Evolutionary conservation across 306 rosid genomes (phyloP).

Genomic region (Vigna radiata): DNA sequence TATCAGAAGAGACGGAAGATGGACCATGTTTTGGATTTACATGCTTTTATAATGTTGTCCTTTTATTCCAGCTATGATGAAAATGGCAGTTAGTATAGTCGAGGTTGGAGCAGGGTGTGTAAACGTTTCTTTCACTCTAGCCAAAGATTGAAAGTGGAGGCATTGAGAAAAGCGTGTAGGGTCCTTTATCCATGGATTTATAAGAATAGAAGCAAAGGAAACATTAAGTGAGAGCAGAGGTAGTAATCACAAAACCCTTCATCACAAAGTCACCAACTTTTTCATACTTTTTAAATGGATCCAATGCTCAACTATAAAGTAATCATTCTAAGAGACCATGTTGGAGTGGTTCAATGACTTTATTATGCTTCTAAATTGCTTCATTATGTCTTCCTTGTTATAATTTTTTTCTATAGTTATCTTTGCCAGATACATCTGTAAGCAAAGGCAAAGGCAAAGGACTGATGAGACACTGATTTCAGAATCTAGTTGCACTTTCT

Average conservation of each 20-base stretch:
- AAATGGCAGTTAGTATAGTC: constrained; percentile 34
- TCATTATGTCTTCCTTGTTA: neutral
- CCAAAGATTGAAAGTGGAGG: constrained; percentile 41
- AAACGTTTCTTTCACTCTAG: constrained; percentile 49
- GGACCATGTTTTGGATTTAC: constrained; percentile 11
- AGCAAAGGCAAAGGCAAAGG: neutral
- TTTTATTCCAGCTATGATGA: constrained; percentile 25
- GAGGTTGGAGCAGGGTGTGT: constrained; percentile 25
- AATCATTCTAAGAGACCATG: constrained; percentile 33
- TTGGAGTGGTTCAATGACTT: constrained; percentile 34
- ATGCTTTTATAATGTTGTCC: neutral
- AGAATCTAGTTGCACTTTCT: constrained; percentile 42
- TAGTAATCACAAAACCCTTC: constrained; percentile 52
- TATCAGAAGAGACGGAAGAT: neutral
- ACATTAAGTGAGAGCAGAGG: constrained; percentile 44
- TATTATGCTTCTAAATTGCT: constrained; percentile 29
- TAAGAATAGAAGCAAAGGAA: constrained; percentile 44
- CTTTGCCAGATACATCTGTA: constrained; percentile 15
- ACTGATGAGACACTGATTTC: constrained; percentile 15
- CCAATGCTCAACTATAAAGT: constrained; percentile 47
- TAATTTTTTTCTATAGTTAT: constrained; percentile 23
- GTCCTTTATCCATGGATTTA: constrained; percentile 9
- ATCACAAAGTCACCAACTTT: constrained; percentile 50
- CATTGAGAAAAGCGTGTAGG: constrained; percentile 17
- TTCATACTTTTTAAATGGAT: constrained; percentile 42